Evolutionary conservation across 768 basidiomycete species (phyloP).

Genomic region (Gloeostereum incarnatum): DNA sequence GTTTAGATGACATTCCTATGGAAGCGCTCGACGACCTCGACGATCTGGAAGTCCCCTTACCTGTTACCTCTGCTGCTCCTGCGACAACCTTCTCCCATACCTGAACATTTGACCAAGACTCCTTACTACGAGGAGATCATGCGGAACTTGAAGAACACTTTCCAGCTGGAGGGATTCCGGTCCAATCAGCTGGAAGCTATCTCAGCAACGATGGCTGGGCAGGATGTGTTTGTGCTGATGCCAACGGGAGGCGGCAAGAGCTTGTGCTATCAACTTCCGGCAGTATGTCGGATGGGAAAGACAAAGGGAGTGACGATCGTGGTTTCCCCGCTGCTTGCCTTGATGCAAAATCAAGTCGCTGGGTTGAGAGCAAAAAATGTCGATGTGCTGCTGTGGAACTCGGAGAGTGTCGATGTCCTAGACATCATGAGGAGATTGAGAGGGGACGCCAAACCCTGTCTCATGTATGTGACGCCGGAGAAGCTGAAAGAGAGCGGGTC

Average conservation of each 20-base stretch:
- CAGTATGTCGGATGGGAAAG: constrained; percentile 61
- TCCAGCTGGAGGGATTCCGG: constrained; percentile 63
- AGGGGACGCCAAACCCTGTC: constrained; percentile 38
- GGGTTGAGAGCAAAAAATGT: constrained; percentile 56
- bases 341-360: constrained; percentile 86
- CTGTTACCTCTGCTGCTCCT: constrained; percentile 10
- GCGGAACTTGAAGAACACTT: constrained; percentile 44
- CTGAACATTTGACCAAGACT: constrained; percentile 8
- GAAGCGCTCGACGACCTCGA: constrained; percentile 19
- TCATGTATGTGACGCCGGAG: constrained; percentile 92
- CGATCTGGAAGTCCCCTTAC: constrained; percentile 13
- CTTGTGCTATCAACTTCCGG: constrained; percentile 86
- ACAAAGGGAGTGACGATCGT: constrained; percentile 84
- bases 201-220: constrained; percentile 64
- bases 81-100: constrained; percentile 6
- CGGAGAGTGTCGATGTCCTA: constrained; percentile 36
- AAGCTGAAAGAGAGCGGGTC: constrained; percentile 56
- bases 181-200: constrained; percentile 84
- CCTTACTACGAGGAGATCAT: constrained; percentile 42
- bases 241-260: constrained; percentile 94
- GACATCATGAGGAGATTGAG: constrained; percentile 33
- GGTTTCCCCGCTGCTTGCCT: constrained; percentile 77
- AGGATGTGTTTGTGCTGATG: constrained; percentile 91
- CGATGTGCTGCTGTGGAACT: constrained; percentile 61
- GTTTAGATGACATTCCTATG: constrained; percentile 24